Evolutionary conservation across 768 basidiomycete species (phyloP), one percentile per base, ranked within the genome.

Genomic region (Mycena albidolilacea): DNA sequence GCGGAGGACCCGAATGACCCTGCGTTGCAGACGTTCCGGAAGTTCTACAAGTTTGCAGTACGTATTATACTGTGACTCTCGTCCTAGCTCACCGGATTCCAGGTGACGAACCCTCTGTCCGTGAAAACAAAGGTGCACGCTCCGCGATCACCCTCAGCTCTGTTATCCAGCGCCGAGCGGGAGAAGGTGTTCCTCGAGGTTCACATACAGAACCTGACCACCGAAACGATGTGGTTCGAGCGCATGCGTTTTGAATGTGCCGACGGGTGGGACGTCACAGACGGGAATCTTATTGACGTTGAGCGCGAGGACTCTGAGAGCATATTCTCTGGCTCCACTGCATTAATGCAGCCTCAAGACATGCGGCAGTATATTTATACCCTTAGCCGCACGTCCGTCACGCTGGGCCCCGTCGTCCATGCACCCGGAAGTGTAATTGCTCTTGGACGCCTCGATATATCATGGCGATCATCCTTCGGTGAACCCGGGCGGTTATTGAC

Each of bases 101-200:
- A 97, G 95, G 96, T 97, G 35, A 93, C 92, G n/a, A 97, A 97
- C 76, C 97, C 97, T 0, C 85, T 98, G 15, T 95, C 95, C 0
- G 97, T 98, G 70, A 97, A 97, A 82, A 98, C 97, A 15, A 97
- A 97, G 81, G 95, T 97, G 0, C 95, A 98, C 80, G 78, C 86
- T 2, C 89, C 95, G 0, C 89, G 88, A 64, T 92, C 94, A 0
- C 92, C 95, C 0, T 89, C 93, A 23, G 92, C 95, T 2, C 73
- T 90, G 12, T 83, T 97, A 38, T 88, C 90, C 7, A 81, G 87
- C 3, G 58, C 81, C 3, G 92, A 95, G 76, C 89, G 95, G 67
- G 91, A 94, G 60, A 95, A 95, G 74, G 87, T 97, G 43, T 97
- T 96, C 81, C 90, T 98, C 23, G 97, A 98, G 80, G 91, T 97